These are phyloP conservation scores for Oldenlandia corymbosa DNA, from an alignment of 257 asterid genomes.

Conservation along the genomic window DNA sequence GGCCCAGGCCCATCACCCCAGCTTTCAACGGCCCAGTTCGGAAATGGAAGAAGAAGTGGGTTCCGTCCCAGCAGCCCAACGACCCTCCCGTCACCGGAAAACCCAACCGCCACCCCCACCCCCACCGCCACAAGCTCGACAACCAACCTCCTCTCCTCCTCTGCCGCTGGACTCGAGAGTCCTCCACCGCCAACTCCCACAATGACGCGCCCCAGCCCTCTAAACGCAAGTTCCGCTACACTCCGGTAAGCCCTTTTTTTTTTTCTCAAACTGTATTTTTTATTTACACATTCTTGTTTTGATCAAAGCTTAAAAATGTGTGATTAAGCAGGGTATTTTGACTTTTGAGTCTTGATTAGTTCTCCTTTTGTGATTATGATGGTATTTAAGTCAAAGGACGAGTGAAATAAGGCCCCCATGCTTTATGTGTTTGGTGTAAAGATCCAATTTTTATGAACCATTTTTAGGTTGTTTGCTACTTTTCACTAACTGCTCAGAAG, in stretches of 20 bases:
- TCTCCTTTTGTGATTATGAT: neutral
- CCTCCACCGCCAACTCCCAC: constrained; percentile 29
- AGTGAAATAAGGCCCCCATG: neutral
- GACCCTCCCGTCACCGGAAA: constrained; percentile 12
- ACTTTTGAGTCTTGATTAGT: neutral
- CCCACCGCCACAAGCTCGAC: constrained; percentile 21
- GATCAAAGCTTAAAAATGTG: neutral
- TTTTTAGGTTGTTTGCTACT: no score
- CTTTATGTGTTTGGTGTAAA: neutral
- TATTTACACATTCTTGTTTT: neutral
- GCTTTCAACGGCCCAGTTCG: constrained; percentile 75
- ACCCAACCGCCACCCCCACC: neutral
- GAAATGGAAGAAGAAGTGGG: constrained; percentile 90
- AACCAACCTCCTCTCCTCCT: constrained; percentile 45
- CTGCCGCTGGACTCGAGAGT: constrained; percentile 77
- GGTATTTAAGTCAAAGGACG: neutral
- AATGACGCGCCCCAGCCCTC: constrained; percentile 34
- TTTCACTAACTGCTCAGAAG: neutral
- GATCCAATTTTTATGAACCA: neutral
- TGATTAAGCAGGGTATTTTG: neutral
- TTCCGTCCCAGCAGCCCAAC: constrained; percentile 34
- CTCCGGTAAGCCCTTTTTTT: constrained; percentile 43
- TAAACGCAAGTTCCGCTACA: constrained; percentile 69
- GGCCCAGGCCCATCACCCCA: constrained; percentile 44
- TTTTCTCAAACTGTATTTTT: neutral